These are phyloP conservation scores for Dionaea muscipula DNA, from an alignment of 179 eudicot species.

Conservation along the genomic window DNA sequence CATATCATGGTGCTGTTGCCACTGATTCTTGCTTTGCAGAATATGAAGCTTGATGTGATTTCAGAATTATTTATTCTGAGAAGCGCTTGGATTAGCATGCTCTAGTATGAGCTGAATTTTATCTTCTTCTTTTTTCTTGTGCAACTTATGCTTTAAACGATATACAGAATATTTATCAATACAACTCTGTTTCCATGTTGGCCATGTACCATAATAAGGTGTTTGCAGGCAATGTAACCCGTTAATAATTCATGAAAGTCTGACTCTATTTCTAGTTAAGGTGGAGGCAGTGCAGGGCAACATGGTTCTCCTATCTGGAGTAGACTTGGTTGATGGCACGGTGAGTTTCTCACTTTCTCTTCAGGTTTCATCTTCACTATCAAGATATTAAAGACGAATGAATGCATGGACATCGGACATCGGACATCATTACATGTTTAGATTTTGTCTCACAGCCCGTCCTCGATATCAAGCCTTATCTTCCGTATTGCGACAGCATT, in stretches of 20 bases:
- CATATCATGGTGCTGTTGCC: too few species aligned
- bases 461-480: slow-evolving; percentile 88
- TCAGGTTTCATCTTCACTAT: neutral
- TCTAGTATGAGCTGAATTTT: too few species aligned
- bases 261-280: slow-evolving; percentile 22
- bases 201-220: too few species aligned
- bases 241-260: neutral
- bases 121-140: too few species aligned
- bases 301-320: slow-evolving; percentile 71
- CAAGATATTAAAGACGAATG: neutral
- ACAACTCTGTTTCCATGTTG: too few species aligned
- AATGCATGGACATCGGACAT: neutral
- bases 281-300: slow-evolving; percentile 63
- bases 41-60: too few species aligned
- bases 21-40: too few species aligned
- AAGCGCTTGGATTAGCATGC: too few species aligned
- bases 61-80: too few species aligned
- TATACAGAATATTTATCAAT: too few species aligned
- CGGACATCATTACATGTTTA: neutral
- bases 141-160: too few species aligned
- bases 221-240: neutral
- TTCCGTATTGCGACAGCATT: slow-evolving; percentile 82
- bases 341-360: slow-evolving; percentile 26
- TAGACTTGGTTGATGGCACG: slow-evolving; percentile 96
- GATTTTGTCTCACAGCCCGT: slow-evolving; percentile 53